Evolutionary conservation across 2,329 filamentous ascomycete species (phyloP).

Genomic region (Colletotrichum cereale): DNA sequence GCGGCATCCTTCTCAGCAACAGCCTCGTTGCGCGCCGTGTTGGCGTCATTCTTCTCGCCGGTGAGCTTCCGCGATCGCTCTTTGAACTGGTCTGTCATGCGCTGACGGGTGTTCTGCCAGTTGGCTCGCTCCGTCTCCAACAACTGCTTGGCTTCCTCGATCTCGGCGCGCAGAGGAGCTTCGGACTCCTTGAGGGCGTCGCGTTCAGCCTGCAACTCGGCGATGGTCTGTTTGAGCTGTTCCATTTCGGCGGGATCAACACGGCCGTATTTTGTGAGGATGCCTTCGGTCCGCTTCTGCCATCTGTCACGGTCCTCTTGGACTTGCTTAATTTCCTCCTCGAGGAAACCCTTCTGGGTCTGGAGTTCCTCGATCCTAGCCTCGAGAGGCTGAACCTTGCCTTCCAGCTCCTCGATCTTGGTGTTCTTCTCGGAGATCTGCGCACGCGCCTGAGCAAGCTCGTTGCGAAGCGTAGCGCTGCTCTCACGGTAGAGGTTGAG

Average conservation of each 20-base stretch:
- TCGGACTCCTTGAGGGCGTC: conserved; percentile 66
- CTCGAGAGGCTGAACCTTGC: conserved; percentile 85
- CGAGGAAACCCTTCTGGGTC: conserved; percentile 82
- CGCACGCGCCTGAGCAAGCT: conserved; percentile 82
- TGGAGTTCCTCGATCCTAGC: conserved; percentile 85
- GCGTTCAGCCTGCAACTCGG: conserved; percentile 74
- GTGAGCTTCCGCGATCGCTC: conserved; percentile 67
- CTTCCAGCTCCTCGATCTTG: conserved; percentile 80
- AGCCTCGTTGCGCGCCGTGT: conserved; percentile 64
- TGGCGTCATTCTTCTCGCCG: conserved; percentile 65
- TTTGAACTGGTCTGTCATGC: conserved; percentile 73
- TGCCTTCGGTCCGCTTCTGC: conserved; percentile 96
- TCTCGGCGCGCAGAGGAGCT: conserved; percentile 64
- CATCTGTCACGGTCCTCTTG: conserved; percentile 93
- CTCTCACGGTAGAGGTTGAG: conserved; percentile 97
- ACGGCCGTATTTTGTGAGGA: conserved; percentile 94
- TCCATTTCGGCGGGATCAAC: conserved; percentile 95
- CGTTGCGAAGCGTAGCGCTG: conserved; percentile 89
- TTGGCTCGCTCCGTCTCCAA: conserved; percentile 67
- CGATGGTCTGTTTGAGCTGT: conserved; percentile 83
- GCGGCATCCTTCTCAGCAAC: conserved; percentile 63
- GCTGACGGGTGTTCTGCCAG: conserved; percentile 66
- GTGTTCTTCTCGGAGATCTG: conserved; percentile 80
- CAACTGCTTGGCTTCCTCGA: conserved; percentile 63
- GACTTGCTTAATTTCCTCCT: conserved; percentile 89